phyloP scores from a whole-genome alignment of 345 rosid species.

The Cardamine chenopodiifolia region DNA sequence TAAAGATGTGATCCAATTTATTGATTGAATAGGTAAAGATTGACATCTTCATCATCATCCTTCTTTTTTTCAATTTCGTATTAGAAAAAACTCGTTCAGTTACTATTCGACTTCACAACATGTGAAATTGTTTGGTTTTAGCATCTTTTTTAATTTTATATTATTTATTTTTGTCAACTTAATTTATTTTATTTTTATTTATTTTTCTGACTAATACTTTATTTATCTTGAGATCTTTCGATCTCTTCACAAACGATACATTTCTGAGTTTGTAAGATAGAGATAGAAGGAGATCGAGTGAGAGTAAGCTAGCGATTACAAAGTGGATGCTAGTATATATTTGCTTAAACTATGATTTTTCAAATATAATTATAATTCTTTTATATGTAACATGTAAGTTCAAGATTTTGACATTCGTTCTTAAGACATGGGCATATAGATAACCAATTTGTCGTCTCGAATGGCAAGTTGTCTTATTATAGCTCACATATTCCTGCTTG shows the following conservation, averaged over 20 bases:
- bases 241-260: too few species aligned
- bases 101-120: slow-evolving; percentile 15
- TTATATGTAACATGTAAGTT: slow-evolving; percentile 20
- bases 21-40: slow-evolving; percentile 38
- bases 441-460: slow-evolving; percentile 4
- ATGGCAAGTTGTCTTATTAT: slow-evolving; percentile 22
- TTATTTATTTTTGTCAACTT: slow-evolving; percentile 9
- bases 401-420: slow-evolving; percentile 26
- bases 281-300: too few species aligned
- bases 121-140: slow-evolving; percentile 28
- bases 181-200: too few species aligned
- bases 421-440: slow-evolving; percentile 12
- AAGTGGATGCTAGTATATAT: too few species aligned
- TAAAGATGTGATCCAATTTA: slow-evolving; percentile 33
- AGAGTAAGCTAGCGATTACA: too few species aligned
- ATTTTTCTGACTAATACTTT: too few species aligned
- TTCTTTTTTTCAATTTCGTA: neutral
- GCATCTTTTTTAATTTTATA: neutral
- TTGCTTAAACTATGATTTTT: neutral
- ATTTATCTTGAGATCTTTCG: too few species aligned
- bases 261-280: too few species aligned
- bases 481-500: neutral
- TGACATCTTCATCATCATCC: slow-evolving; percentile 36
- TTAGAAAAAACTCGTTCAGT: neutral
- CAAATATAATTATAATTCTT: neutral